Percentiles rank a stretch among this genome's conserved stretches.
These are phyloP conservation scores for Syzygium grande DNA, from an alignment of 345 rosid species.

Conservation along the genomic window DNA sequence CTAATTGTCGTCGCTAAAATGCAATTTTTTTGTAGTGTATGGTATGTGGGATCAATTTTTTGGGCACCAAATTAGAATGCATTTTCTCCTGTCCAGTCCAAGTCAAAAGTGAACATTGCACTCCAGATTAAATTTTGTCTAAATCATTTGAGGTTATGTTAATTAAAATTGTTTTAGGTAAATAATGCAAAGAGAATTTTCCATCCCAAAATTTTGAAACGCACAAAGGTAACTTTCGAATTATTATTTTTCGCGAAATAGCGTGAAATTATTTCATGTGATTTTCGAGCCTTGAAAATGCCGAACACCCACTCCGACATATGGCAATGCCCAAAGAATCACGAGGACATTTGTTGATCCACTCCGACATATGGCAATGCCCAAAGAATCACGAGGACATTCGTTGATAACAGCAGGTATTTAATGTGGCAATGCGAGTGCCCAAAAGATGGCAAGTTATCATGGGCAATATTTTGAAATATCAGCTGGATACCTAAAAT, in stretches of 20 bases:
- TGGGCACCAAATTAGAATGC: too few relatives aligned
- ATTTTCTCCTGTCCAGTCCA: too few relatives aligned
- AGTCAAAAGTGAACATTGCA: too few relatives aligned
- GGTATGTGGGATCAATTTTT: background rate
- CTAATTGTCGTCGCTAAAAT: too few relatives aligned
- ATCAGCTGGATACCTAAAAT: background rate
- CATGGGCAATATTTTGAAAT: background rate
- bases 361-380: background rate
- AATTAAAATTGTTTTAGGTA: too few relatives aligned
- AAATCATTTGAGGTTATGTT: too few relatives aligned
- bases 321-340: background rate
- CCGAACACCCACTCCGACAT: background rate
- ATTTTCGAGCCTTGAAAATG: background rate
- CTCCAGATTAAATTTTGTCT: too few relatives aligned
- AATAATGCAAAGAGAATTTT: too few relatives aligned
- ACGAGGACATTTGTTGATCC: background rate
- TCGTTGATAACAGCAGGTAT: background rate
- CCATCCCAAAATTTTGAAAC: too few relatives aligned
- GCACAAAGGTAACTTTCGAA: too few relatives aligned
- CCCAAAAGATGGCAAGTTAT: background rate
- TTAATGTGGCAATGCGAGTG: background rate
- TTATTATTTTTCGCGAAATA: background rate
- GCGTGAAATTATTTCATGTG: background rate
- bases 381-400: background rate
- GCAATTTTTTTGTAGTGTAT: too few relatives aligned